Conservation (phyloP, 2,329 filamentous ascomycete genomes). For the Neonectria hederae region DNA sequence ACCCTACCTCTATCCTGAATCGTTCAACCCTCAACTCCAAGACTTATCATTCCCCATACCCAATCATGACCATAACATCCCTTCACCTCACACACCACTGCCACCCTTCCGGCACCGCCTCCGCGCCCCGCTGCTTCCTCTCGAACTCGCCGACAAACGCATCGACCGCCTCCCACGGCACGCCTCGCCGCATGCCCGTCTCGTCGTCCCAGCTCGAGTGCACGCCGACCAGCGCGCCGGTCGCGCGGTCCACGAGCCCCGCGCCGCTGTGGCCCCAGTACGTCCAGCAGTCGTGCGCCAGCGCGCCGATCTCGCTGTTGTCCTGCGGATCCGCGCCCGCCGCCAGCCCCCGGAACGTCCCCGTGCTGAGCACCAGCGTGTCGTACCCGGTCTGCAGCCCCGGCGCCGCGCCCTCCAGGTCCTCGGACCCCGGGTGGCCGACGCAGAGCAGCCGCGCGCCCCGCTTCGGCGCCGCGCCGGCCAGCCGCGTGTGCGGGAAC, state of each 20-base stretch:
- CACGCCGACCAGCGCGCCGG: slow-evolving; percentile 56
- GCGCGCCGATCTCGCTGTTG: slow-evolving; percentile 60
- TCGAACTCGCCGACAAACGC: slow-evolving; percentile 48
- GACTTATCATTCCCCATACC: background rate
- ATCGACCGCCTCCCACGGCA: slow-evolving; percentile 55
- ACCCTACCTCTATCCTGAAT: too few species aligned
- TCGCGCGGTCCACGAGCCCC: slow-evolving; percentile 53
- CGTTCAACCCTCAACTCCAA: background rate
- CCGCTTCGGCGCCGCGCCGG: slow-evolving; percentile 26
- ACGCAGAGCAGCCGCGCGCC: slow-evolving; percentile 44
- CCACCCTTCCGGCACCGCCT: slow-evolving; percentile 22
- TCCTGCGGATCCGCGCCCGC: slow-evolving; percentile 55
- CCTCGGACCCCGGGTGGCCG: slow-evolving; percentile 49
- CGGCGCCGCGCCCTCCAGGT: slow-evolving; percentile 53
- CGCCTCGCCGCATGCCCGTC: slow-evolving; percentile 55
- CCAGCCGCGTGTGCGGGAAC: slow-evolving; percentile 37
- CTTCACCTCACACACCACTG: slow-evolving; percentile 22
- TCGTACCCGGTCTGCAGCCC: slow-evolving; percentile 55
- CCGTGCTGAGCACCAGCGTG: slow-evolving; percentile 57
- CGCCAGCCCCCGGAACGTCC: slow-evolving; percentile 52
- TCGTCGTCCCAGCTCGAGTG: slow-evolving; percentile 65
- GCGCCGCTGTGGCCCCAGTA: slow-evolving; percentile 67
- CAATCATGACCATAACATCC: background rate
- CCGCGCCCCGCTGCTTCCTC: background rate
- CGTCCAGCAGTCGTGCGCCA: slow-evolving; percentile 65